Base-by-base conservation (phyloP, 148 eudicot species). In the Cornus controversa region DNA sequence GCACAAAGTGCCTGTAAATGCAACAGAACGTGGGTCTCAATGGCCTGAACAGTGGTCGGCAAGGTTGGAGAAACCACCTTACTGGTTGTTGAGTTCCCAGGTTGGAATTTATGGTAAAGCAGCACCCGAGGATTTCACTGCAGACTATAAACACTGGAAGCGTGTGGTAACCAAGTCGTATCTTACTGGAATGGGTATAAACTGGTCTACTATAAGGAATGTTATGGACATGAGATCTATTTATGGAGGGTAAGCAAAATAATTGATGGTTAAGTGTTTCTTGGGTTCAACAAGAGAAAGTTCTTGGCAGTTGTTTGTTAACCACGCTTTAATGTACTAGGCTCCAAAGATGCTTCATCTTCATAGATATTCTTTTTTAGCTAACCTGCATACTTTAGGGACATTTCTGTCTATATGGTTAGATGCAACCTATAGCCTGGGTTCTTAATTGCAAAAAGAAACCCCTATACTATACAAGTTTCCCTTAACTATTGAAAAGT, bases 181-280 rank as follows among this genome's bases (percentile, higher is more conserved):
- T 79, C 72, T 87, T 10, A 79, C 42, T 45, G 91, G 90, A 24
- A 62, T 90, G 82, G 93, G 87, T 40, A 84, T 90, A 57, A 72
- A 82, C 79, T 90, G 93, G 93, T 82, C 93, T 63, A 76, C 68
- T 57, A 89, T 90, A 70, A 80, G 93, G 77, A 90, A 90, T 80
- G 93, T 84, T 71, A 86, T 90, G 91, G 93, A 90, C 85, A 90
- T 90, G 93, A 85, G 89, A 77, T 80, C 93, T 27, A 75, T 90
- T 68, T 90, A 90, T 81, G 93, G 93, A 84, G 91, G 93, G 92
- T 89, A 80, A 87, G 92, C 76, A 65, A 67, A 20, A n/a, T 14
- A 20, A 26, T n/a, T 70, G 70, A 26, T 29, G 27, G 24, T 34
- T 60, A 36, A 65, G 24, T 29, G 47, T 57, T 45, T 45, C 10